These are phyloP conservation scores for Isoetes engelmannii DNA, from an alignment of 83 land plant species.

Conservation along the genomic window DNA sequence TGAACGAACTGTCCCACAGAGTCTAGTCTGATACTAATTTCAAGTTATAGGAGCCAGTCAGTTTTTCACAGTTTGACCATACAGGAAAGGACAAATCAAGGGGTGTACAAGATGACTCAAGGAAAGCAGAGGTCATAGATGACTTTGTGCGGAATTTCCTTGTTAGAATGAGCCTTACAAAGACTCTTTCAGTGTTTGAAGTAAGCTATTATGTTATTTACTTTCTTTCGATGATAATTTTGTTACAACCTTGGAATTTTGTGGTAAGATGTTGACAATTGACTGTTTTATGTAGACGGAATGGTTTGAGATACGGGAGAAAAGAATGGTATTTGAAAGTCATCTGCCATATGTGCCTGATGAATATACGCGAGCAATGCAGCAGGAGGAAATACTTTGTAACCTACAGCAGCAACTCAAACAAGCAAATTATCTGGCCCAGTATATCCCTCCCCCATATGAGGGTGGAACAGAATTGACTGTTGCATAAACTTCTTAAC, in stretches of 20 bases:
- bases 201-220: slow-evolving; percentile 2
- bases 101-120: not conserved
- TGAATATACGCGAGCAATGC: slow-evolving; percentile 34
- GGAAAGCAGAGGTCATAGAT: slow-evolving; percentile 31
- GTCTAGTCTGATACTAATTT: too few species aligned
- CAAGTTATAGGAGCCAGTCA: too few species aligned
- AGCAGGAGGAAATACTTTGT: slow-evolving; percentile 21
- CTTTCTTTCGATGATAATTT: too few species aligned
- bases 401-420: slow-evolving; percentile 32
- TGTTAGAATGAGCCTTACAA: slow-evolving; percentile 20
- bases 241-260: not conserved
- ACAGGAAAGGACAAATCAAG: slow-evolving; percentile 1
- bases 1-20: too few species aligned
- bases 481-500: too few species aligned
- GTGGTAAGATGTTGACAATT: not conserved
- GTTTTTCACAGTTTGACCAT: not conserved
- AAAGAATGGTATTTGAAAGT: slow-evolving; percentile 22
- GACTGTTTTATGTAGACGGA: slow-evolving; percentile 16
- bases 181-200: slow-evolving; percentile 28
- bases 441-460: slow-evolving; percentile 12
- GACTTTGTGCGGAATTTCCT: slow-evolving; percentile 39
- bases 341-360: slow-evolving; percentile 27
- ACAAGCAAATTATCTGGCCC: slow-evolving; percentile 32
- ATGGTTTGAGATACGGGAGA: slow-evolving; percentile 36
- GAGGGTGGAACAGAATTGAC: too few species aligned